Conservation (phyloP, 306 rosid species). For the Pterocarpus santalinus region DNA sequence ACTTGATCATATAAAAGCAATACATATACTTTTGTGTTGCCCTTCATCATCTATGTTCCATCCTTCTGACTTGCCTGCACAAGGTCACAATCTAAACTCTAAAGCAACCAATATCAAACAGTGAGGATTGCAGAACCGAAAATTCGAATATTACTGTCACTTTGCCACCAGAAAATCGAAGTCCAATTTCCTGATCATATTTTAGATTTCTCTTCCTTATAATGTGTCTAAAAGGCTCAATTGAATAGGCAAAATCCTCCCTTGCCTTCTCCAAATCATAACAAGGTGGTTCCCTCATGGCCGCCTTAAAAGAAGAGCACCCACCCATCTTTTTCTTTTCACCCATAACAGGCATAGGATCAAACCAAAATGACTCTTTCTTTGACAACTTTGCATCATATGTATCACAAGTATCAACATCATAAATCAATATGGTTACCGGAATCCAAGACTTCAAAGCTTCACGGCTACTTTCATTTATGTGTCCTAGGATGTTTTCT, state of each 20-base stretch:
- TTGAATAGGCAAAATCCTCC: slow-evolving; percentile 56
- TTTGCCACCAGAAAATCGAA: slow-evolving; percentile 48
- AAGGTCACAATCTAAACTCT: slow-evolving; percentile 6
- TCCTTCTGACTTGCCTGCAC: neutral
- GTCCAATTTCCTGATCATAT: slow-evolving; percentile 64
- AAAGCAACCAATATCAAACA: slow-evolving; percentile 28
- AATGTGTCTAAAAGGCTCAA: slow-evolving; percentile 58
- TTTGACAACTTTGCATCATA: slow-evolving; percentile 56
- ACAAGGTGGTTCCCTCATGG: slow-evolving; percentile 41
- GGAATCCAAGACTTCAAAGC: slow-evolving; percentile 58
- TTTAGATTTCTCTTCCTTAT: slow-evolving; percentile 52
- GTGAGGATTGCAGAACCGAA: slow-evolving; percentile 52
- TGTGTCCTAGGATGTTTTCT: slow-evolving; percentile 50
- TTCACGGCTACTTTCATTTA: slow-evolving; percentile 53
- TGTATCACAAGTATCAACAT: slow-evolving; percentile 63
- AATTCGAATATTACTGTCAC: slow-evolving; percentile 46
- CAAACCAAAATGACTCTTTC: slow-evolving; percentile 66
- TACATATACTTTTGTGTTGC: neutral
- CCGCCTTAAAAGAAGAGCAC: neutral
- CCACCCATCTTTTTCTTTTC: slow-evolving; percentile 43
- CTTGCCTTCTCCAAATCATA: slow-evolving; percentile 52
- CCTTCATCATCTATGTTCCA: neutral
- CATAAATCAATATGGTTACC: slow-evolving; percentile 52
- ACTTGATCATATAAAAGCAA: neutral
- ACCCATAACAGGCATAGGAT: slow-evolving; percentile 56